phyloP scores from a whole-genome alignment of 805 yeast genomes.

The Lachancea nothofagi region DNA sequence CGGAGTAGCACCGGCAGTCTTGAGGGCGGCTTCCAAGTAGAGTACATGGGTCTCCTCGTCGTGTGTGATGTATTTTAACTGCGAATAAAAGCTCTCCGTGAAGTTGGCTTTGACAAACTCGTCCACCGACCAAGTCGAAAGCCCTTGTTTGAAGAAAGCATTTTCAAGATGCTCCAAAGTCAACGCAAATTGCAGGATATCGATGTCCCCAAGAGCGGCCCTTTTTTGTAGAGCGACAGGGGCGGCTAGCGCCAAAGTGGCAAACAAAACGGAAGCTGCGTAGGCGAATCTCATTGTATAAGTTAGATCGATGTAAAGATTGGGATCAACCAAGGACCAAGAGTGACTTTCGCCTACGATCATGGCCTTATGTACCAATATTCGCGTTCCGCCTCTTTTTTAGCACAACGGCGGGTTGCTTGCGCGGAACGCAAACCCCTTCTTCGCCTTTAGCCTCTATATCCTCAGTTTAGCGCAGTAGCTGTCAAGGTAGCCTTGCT shows the following conservation, averaged over 20 bases:
- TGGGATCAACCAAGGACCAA: too few species aligned
- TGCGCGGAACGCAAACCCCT: too few species aligned
- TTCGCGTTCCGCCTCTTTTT: too few species aligned
- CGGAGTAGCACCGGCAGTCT: conserved; percentile 6
- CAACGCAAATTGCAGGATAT: conserved; percentile 8
- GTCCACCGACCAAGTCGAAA: conserved; percentile 7
- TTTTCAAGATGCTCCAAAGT: conserved; percentile 9
- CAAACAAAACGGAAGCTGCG: background rate
- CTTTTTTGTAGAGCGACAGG: conserved; percentile 3
- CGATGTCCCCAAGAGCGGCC: conserved; percentile 1
- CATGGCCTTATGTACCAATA: too few species aligned
- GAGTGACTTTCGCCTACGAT: too few species aligned
- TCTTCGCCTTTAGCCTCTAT: too few species aligned
- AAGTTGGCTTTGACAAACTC: conserved; percentile 8
- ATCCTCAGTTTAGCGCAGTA: too few species aligned
- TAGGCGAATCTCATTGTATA: background rate
- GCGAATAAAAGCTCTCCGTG: conserved; percentile 5
- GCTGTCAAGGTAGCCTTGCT: too few species aligned
- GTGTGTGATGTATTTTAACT: conserved; percentile 9
- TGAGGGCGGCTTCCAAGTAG: conserved; percentile 2
- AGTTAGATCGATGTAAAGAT: too few species aligned
- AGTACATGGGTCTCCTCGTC: conserved; percentile 8
- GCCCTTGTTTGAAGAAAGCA: conserved; percentile 7
- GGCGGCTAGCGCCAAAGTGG: conserved; percentile 1
- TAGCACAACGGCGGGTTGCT: too few species aligned